Evolutionary conservation across 2,329 filamentous ascomycete species (phyloP).

Genomic region (Lachnellula arida): DNA sequence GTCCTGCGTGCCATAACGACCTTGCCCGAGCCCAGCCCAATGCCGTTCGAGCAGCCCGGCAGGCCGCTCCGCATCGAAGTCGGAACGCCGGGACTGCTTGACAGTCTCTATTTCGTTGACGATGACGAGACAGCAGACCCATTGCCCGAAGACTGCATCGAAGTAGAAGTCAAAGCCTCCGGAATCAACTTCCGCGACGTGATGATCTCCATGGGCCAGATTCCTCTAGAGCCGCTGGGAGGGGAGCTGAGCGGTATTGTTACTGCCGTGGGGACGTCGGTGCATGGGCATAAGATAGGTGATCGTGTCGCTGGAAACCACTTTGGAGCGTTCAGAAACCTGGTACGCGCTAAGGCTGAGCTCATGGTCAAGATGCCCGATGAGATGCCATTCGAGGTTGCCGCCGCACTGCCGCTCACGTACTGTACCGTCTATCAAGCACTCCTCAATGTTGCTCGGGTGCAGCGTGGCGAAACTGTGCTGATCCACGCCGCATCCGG

Average conservation of each 20-base stretch:
- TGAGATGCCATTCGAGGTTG: slow-evolving; percentile 11
- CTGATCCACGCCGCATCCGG: slow-evolving; percentile 33
- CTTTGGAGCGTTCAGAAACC: slow-evolving; percentile 21
- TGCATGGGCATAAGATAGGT: slow-evolving; percentile 21
- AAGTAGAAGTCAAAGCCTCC: slow-evolving; percentile 5
- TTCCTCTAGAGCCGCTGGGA: slow-evolving; percentile 18
- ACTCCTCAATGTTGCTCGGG: slow-evolving; percentile 15
- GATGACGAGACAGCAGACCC: slow-evolving; percentile 11
- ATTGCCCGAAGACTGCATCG: slow-evolving; percentile 5
- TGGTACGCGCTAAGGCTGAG: slow-evolving; percentile 20
- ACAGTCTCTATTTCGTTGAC: slow-evolving; percentile 16
- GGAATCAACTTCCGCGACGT: slow-evolving; percentile 25
- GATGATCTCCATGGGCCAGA: slow-evolving; percentile 21
- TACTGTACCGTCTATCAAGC: slow-evolving; percentile 18
- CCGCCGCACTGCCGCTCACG: slow-evolving; percentile 15
- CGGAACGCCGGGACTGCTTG: slow-evolving; percentile 5
- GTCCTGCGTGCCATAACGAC: too few relatives aligned
- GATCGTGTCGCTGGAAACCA: slow-evolving; percentile 20
- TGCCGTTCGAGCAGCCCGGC: too few relatives aligned
- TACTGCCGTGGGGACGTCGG: slow-evolving; percentile 27
- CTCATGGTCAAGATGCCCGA: slow-evolving; percentile 7
- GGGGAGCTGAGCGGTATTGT: slow-evolving; percentile 31
- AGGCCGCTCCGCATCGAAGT: neutral
- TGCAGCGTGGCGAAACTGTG: slow-evolving; percentile 22
- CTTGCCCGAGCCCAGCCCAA: too few relatives aligned